Evolutionary conservation across 371 early-diverging fungal genomes (phyloP), one percentile per base, ranked within the genome.

Genomic region (Dichotomocladium elegans): DNA sequence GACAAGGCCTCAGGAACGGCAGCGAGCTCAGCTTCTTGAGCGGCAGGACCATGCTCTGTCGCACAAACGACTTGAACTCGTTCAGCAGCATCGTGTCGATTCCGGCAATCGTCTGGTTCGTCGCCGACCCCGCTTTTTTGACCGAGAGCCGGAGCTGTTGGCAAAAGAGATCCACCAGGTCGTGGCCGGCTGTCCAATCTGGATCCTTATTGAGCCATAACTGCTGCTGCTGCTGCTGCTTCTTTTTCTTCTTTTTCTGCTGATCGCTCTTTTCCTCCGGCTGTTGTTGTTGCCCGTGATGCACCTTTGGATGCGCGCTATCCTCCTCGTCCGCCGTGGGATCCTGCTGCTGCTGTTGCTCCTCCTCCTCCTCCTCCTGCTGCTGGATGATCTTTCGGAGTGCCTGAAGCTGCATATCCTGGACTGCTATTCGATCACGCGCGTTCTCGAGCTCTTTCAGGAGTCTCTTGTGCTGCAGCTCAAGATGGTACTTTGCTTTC

Each of bases 1-100:
- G 79, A 35, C 88, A 87, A 47, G 86, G 85, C 48, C 86, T 86
- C 80, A 95, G 87, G 60, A 91, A 95, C 0, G 88, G 79, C 24
- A 88, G 62, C 26, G 74, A 41, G 57, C 89, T 82, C 46, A 94
- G 66, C 56, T 92, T 88, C 58, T 74, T 70, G 47, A 86, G 63
- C 19, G 85, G 82, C 17, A 82, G 55, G 1, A 75, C 60, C 31
- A 81, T 64, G 3, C 87, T 77, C 42, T 75, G 68, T 4, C 74
- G 65, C 15, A 92, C 77, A 76, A 94, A 93, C 15, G 87, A 90
- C 42, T 72, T 66, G 57, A 95, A 95, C 63, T 94, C 90, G 10
- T 80, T 80, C 43, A 93, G 61, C 15, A 90, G 65, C 15, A 85
- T 57, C 1, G 79, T 64, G 53, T 90, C 91, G 14, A 85, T 56